These are phyloP conservation scores for Mychonastes homosphaera DNA, from an alignment of 139 green algal species.

Conservation along the genomic window DNA sequence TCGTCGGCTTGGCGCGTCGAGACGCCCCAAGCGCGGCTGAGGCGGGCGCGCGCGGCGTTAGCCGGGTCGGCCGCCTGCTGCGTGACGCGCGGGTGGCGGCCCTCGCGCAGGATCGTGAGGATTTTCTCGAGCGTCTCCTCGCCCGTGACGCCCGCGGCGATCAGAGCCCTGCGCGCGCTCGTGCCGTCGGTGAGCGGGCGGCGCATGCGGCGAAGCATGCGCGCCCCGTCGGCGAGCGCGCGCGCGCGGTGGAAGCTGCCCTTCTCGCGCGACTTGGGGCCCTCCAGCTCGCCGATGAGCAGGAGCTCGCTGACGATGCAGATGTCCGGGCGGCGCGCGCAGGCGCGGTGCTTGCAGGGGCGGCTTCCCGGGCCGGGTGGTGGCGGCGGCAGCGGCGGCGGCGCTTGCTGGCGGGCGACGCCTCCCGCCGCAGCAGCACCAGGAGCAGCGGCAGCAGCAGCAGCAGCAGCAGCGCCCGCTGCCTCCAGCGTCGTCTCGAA, in stretches of 20 bases:
- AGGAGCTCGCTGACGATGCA: not conserved
- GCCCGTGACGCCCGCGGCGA: not conserved
- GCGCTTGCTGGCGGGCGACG: not conserved
- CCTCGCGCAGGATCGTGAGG: not conserved
- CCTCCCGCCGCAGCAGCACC: not conserved
- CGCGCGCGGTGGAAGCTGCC: not conserved
- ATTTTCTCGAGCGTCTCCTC: not conserved
- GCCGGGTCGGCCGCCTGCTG: not conserved
- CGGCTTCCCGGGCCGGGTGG: no score
- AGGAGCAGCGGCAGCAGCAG: not conserved
- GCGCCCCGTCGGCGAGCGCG: no score
- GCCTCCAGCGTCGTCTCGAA: not conserved
- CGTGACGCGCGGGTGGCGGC: not conserved
- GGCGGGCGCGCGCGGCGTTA: not conserved
- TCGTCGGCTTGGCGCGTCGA: not conserved
- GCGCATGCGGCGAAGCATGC: not conserved
- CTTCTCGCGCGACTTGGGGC: not conserved
- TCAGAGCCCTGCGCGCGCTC: not conserved
- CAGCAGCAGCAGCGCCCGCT: conserved; percentile 2
- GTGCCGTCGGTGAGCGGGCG: no score
- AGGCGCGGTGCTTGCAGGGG: no score
- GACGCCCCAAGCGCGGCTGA: not conserved
- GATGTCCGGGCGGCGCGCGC: no score
- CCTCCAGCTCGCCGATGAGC: not conserved
- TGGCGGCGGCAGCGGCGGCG: not conserved